phyloP scores from a whole-genome alignment of 805 yeast species.

The Alloascoidea hylecoeti region DNA sequence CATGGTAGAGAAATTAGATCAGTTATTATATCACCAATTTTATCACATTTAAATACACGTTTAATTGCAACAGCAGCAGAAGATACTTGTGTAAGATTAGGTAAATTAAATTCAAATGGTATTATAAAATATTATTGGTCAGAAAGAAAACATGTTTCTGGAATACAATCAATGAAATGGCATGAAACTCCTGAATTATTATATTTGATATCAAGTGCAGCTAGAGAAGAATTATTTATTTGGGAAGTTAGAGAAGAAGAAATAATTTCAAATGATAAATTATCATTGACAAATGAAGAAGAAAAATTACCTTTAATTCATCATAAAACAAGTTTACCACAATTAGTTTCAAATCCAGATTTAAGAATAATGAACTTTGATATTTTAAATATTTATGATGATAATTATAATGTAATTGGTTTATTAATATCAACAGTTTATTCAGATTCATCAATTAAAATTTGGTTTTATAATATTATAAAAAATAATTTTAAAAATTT shows the following conservation, averaged over 20 bases:
- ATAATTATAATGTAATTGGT: conserved; percentile 17
- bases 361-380: conserved; percentile 83
- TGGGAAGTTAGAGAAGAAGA: conserved; percentile 52
- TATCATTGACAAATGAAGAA: too few species aligned
- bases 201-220: conserved; percentile 35
- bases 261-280: too few species aligned
- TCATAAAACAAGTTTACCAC: conserved; percentile 35
- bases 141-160: conserved; percentile 75
- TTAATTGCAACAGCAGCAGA: conserved; percentile 73
- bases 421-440: conserved; percentile 57
- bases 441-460: conserved; percentile 67
- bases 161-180: conserved; percentile 54
- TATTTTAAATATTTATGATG: conserved; percentile 22
- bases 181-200: conserved; percentile 4
- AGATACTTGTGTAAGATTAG: conserved; percentile 67
- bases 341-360: conserved; percentile 53
- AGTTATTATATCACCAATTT: conserved; percentile 34
- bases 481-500: conserved; percentile 27
- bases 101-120: conserved; percentile 25
- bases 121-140: conserved; percentile 36
- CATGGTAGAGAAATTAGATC: conserved; percentile 91
- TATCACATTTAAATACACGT: conserved; percentile 10
- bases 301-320: conserved; percentile 27
- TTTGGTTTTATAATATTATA: conserved; percentile 38
- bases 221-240: conserved; percentile 75